A percentile compares a stretch with the other conserved stretches of the same genome.
Evolutionary conservation across 176 grass and related monocot species (phyloP).

Genomic region (Secale cereale): DNA sequence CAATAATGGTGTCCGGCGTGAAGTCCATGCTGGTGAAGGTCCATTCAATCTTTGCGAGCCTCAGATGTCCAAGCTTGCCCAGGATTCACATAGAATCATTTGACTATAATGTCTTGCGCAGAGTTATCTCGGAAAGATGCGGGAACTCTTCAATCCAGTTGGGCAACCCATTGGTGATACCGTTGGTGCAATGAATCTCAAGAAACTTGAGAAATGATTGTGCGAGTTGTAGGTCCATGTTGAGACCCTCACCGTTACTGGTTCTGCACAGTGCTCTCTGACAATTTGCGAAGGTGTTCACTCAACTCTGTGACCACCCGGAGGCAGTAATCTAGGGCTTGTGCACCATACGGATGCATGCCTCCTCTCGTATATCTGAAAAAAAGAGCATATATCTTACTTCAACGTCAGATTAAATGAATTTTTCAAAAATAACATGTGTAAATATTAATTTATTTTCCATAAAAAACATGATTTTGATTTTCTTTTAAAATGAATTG

Average conservation of each 20-base stretch:
- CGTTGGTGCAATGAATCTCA: constrained; percentile 4
- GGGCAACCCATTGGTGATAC: neutral
- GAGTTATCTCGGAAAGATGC: constrained; percentile 1
- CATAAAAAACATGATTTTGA: no score
- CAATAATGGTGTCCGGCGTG: neutral
- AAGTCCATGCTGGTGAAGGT: neutral
- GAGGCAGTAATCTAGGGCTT: no score
- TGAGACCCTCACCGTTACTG: neutral
- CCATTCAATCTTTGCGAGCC: neutral
- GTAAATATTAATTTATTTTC: no score
- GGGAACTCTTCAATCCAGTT: neutral
- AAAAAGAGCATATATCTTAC: no score
- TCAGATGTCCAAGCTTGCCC: neutral
- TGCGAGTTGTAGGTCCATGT: neutral
- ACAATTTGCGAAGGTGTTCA: neutral
- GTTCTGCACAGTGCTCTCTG: no score
- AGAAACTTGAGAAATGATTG: neutral
- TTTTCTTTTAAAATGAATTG: no score
- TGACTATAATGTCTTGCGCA: neutral
- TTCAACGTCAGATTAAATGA: no score
- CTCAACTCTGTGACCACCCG: neutral
- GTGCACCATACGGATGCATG: no score
- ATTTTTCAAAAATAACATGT: no score
- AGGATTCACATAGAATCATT: neutral
- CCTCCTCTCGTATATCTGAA: no score